Conservation (phyloP, 73 alveolate genomes). For the Tetrahymena borealis region DNA sequence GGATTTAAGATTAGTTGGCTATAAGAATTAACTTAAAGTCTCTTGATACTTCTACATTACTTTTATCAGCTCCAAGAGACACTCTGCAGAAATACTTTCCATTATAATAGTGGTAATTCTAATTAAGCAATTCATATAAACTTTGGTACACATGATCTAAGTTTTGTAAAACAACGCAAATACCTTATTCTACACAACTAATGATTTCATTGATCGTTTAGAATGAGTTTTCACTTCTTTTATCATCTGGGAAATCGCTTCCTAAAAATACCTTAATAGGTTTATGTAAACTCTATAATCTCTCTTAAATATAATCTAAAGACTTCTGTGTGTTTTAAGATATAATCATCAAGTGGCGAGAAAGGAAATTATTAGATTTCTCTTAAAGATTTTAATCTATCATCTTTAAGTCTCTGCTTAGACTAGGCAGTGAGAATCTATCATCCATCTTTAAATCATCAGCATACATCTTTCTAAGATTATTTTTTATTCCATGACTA, state of each 20-base stretch:
- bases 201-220: constrained; percentile 7
- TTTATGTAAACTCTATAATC: no score
- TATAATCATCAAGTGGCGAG: no score
- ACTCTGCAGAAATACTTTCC: not conserved
- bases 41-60: not conserved
- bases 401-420: no score
- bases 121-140: constrained; percentile 30
- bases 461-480: no score
- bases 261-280: no score
- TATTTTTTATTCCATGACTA: no score
- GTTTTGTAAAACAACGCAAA: constrained; percentile 1
- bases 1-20: not conserved
- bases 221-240: not conserved
- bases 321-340: no score
- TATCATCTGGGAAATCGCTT: not conserved
- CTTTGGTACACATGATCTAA: constrained; percentile 16
- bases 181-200: constrained; percentile 15
- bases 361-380: no score
- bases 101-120: not conserved
- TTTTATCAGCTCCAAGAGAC: constrained; percentile 17
- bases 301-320: no score
- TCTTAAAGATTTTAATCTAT: no score
- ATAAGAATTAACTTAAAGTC: not conserved
- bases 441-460: no score
- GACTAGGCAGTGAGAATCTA: no score